These are phyloP conservation scores for Crucibulum parvulum DNA, from an alignment of 1,284 basidiomycete genomes.

Conservation along the genomic window DNA sequence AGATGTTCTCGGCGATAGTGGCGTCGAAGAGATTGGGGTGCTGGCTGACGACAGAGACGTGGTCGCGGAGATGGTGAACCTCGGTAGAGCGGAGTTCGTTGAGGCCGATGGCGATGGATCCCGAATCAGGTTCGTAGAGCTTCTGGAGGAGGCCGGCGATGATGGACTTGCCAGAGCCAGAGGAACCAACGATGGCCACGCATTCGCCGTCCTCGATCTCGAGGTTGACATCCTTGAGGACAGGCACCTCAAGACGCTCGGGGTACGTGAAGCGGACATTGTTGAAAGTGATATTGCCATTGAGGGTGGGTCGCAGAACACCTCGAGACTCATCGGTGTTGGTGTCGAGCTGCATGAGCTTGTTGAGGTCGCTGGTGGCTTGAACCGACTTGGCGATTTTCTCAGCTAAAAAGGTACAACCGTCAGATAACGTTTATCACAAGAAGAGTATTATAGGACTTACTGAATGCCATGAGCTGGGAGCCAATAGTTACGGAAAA, in stretches of 20 bases:
- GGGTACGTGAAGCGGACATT: slow-evolving; percentile 87
- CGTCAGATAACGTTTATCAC: no score
- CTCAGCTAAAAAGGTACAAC: slow-evolving; percentile 58
- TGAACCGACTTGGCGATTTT: slow-evolving; percentile 81
- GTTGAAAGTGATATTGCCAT: slow-evolving; percentile 71
- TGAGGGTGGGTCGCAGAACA: slow-evolving; percentile 60
- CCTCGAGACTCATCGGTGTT: slow-evolving; percentile 76
- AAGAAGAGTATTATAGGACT: slow-evolving; percentile 35
- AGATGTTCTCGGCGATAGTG: slow-evolving; percentile 75
- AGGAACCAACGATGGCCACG: slow-evolving; percentile 88
- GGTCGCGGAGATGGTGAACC: slow-evolving; percentile 77
- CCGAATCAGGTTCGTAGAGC: slow-evolving; percentile 81
- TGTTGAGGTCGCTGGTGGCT: slow-evolving; percentile 82
- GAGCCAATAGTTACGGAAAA: slow-evolving; percentile 93
- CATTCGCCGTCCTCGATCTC: slow-evolving; percentile 75
- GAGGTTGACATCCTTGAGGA: slow-evolving; percentile 75
- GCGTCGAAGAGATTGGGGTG: slow-evolving; percentile 88
- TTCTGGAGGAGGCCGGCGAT: slow-evolving; percentile 84
- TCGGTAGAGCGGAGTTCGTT: slow-evolving; percentile 63
- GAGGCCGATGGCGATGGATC: slow-evolving; percentile 68
- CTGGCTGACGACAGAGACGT: slow-evolving; percentile 88
- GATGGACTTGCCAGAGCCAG: slow-evolving; percentile 93
- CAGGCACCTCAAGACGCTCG: slow-evolving; percentile 72
- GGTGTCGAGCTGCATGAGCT: slow-evolving; percentile 66
- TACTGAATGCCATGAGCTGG: slow-evolving; percentile 89